Evolutionary conservation across 169 alveolate species (phyloP).

Genomic region (Cryptosporidium xiaoi): DNA sequence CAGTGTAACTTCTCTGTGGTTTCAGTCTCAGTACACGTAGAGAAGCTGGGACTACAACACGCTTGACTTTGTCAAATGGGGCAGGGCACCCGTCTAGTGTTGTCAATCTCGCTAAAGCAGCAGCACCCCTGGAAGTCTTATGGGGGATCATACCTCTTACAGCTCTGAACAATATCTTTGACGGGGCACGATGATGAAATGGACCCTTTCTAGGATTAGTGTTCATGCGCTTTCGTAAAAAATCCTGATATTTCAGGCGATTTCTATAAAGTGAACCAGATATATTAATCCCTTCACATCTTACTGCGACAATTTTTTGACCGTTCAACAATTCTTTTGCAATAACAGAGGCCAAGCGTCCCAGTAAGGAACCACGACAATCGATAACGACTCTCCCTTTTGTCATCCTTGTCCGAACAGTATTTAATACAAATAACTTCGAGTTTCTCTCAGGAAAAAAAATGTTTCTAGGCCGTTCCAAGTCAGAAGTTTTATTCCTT

Average conservation of each 20-base stretch:
- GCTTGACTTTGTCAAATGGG: conserved; percentile 93
- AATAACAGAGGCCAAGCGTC: conserved; percentile 98
- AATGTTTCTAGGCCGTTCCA: too few relatives aligned
- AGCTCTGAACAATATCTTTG: conserved; percentile 96
- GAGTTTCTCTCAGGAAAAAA: too few relatives aligned
- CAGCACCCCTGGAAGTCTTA: conserved; percentile 97
- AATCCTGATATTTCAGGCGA: conserved; percentile 93
- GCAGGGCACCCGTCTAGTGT: conserved; percentile 95
- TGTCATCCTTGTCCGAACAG: conserved; percentile 75
- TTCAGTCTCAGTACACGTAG: conserved; percentile 88
- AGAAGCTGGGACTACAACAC: conserved; percentile 94
- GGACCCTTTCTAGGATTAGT: conserved; percentile 97
- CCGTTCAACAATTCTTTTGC: conserved; percentile 98
- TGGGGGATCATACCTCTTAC: conserved; percentile 99
- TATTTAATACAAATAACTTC: not conserved
- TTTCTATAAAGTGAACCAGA: conserved; percentile 96
- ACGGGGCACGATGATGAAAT: conserved; percentile 96
- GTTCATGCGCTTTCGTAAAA: conserved; percentile 93
- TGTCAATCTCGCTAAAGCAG: conserved; percentile 94
- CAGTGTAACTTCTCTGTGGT: conserved; percentile 87
- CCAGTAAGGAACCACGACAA: conserved; percentile 98
- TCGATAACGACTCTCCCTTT: conserved; percentile 94
- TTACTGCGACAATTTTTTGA: conserved; percentile 95
- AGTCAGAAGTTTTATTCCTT: too few relatives aligned
- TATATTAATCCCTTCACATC: conserved; percentile 96